phyloP scores from a whole-genome alignment of 2,329 filamentous ascomycete genomes.

The Botryotinia narcissicola region DNA sequence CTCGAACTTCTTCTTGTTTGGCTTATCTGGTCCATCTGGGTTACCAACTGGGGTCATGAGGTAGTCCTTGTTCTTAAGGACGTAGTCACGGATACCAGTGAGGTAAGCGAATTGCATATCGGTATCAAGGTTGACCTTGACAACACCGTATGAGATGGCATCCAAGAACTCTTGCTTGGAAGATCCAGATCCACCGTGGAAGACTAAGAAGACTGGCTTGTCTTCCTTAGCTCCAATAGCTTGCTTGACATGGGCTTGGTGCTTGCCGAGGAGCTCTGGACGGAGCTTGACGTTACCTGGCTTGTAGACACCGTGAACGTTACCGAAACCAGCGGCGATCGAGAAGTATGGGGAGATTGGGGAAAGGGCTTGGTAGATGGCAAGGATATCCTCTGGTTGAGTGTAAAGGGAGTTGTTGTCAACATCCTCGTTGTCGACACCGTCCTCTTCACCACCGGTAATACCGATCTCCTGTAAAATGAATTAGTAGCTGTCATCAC shows the following conservation, averaged over 20 bases:
- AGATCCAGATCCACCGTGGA: slow-evolving; percentile 96
- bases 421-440: slow-evolving; percentile 97
- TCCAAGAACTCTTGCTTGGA: slow-evolving; percentile 85
- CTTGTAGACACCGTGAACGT: slow-evolving; percentile 99
- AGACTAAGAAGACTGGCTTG: slow-evolving; percentile 98
- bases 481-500: slow-evolving; percentile 14
- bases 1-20: slow-evolving; percentile 96
- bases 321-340: slow-evolving; percentile 96
- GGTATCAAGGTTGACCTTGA: slow-evolving; percentile 99
- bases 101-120: slow-evolving; percentile 97
- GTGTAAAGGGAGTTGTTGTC: slow-evolving; percentile 98
- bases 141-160: slow-evolving; percentile 88
- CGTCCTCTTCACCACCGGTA: slow-evolving; percentile 96
- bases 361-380: slow-evolving; percentile 82
- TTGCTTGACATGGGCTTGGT: slow-evolving; percentile 88
- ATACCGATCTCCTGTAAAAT: slow-evolving; percentile 71
- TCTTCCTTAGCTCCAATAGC: slow-evolving; percentile 67
- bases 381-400: slow-evolving; percentile 92
- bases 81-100: slow-evolving; percentile 88
- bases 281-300: slow-evolving; percentile 95
- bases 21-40: slow-evolving; percentile 93
- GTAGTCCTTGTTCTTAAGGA: slow-evolving; percentile 94
- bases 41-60: slow-evolving; percentile 84
- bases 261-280: slow-evolving; percentile 93
- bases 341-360: slow-evolving; percentile 95